Evolutionary conservation across 108 stramenopile genomes (phyloP).

Genomic region (Nitzschia sp.): DNA sequence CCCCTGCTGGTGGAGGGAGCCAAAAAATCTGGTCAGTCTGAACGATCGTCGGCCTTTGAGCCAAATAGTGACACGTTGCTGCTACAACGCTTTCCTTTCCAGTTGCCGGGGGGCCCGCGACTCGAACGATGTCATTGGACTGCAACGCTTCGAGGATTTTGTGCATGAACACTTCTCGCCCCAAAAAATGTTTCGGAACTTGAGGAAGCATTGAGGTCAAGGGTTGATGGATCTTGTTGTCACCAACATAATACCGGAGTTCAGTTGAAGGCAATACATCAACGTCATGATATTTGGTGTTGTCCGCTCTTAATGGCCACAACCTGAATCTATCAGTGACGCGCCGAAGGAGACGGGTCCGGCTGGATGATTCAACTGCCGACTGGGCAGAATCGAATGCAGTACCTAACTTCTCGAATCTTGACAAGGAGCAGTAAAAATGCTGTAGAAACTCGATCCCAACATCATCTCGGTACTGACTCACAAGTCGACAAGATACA

Average conservation of each 20-base stretch:
- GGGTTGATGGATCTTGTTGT: background rate
- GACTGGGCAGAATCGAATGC: constrained; percentile 70
- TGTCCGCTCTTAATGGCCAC: constrained; percentile 39
- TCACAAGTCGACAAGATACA: constrained; percentile 62
- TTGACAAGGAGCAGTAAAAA: constrained; percentile 59
- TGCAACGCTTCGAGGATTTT: constrained; percentile 45
- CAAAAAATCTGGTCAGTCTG: constrained; percentile 26
- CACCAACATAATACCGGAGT: constrained; percentile 1
- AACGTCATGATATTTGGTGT: constrained; percentile 25
- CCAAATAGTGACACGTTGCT: constrained; percentile 18
- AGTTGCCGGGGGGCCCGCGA: constrained; percentile 48
- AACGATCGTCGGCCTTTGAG: constrained; percentile 7
- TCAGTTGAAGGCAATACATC: constrained; percentile 17
- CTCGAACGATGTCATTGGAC: constrained; percentile 41
- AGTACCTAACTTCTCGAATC: constrained; percentile 47
- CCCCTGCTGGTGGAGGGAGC: constrained; percentile 24
- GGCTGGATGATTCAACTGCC: constrained; percentile 40
- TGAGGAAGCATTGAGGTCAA: constrained; percentile 4
- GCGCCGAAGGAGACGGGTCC: constrained; percentile 29
- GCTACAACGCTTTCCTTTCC: constrained; percentile 37
- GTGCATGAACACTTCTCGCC: constrained; percentile 65
- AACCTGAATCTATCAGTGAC: constrained; percentile 53
- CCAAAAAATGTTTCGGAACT: constrained; percentile 58
- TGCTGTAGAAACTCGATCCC: constrained; percentile 59
- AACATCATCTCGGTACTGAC: constrained; percentile 54